Evolutionary conservation across 257 asterid species (phyloP), one percentile per base, ranked within the genome.

Genomic region (Solanum microdontum): DNA sequence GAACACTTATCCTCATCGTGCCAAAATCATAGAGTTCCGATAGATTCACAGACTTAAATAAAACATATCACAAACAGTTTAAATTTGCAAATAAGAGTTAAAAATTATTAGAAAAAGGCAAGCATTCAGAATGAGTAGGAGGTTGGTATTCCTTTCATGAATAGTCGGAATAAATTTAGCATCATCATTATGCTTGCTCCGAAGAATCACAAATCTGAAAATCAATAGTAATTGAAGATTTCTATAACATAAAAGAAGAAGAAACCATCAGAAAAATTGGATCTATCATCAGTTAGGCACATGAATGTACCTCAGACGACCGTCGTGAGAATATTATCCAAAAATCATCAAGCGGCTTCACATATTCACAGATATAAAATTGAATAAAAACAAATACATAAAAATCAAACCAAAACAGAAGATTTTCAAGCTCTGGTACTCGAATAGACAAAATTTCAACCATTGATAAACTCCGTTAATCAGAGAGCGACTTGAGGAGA

Each of bases 41-140:
- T 43, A 43, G 51, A 43, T 4, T 43, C 51, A 11, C 5, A 40
- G 14, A 43, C 48, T 11, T 11, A 11, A 2, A 1, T 48, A 48
- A 48, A 48, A 14, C 60, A 48, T 48, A 48, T 48, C 48, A 14
- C 2, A 48, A 48, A 48, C 60, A 48, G 60, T 48, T 14, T 6
- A 51, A 51, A 64, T 4, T 64, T 15, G 14, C 55, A 69, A 15
- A 15, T 3, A 34, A 17, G 11, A n/a, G 34, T 14, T 8, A 10
- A 15, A 19, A 36, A 21, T 8, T 24, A 6, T 13, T 28, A n/a
- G 13, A 60, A 77, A 8, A 34, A 40, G 64, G 86, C 80, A 87
- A 89, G 94, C 94, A 93, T 90, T 95, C 98, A 95, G 96, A 92
- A 95, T 95, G 98, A 94, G 98, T 94, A 95, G 98, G 98, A 95